Percentiles rank a stretch among this genome's conserved stretches.
Evolutionary conservation across 78 protist species (phyloP).

Genomic region (Dictyostelium discoideum): DNA sequence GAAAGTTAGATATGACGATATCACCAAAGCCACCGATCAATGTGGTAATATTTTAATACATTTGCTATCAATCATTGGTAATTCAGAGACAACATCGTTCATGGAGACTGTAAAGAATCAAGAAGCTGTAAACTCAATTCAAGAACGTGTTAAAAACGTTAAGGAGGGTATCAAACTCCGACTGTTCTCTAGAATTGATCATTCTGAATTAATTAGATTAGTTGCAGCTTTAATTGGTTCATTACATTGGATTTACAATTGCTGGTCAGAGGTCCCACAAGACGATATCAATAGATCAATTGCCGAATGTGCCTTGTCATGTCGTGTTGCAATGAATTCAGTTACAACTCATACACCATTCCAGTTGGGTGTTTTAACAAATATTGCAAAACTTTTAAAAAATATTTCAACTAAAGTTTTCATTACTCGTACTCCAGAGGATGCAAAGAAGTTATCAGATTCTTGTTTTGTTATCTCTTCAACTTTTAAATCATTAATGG

Average conservation of each 20-base stretch:
- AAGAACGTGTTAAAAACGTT: conserved; percentile 59
- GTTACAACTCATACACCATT: conserved; percentile 29
- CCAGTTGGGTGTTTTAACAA: conserved; percentile 14
- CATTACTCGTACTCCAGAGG: conserved; percentile 13
- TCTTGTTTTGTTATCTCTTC: background rate
- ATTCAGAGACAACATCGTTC: conserved; percentile 37
- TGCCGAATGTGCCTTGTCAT: conserved; percentile 63
- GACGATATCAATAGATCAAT: conserved; percentile 46
- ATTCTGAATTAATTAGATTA: conserved; percentile 28
- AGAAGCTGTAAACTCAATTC: conserved; percentile 42
- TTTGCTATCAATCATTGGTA: conserved; percentile 31
- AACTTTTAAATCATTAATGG: conserved; percentile 69
- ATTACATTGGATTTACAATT: conserved; percentile 50
- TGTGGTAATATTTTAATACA: conserved; percentile 61
- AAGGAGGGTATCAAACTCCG: conserved; percentile 48
- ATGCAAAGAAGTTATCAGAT: conserved; percentile 9
- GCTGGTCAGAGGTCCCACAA: conserved; percentile 39
- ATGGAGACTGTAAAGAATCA: conserved; percentile 44
- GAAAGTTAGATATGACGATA: conserved; percentile 63
- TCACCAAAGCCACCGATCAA: conserved; percentile 33
- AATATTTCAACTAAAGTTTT: conserved; percentile 3
- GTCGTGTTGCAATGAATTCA: conserved; percentile 40
- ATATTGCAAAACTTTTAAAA: background rate
- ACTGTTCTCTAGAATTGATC: conserved; percentile 50
- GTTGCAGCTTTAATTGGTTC: conserved; percentile 58